Conservation (phyloP, 257 asterid species). For the Mitragyna speciosa region DNA sequence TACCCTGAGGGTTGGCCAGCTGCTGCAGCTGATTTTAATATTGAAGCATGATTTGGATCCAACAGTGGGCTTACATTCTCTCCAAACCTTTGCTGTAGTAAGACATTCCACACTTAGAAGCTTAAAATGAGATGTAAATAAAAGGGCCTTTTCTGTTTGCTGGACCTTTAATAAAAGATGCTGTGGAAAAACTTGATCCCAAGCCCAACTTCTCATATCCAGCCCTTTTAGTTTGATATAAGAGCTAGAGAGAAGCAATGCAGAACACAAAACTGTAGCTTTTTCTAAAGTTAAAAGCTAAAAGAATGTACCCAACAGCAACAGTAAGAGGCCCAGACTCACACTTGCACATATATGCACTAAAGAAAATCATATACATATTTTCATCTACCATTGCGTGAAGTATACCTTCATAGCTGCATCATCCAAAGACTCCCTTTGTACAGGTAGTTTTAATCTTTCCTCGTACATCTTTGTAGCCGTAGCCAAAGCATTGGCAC, state of each 20-base stretch:
- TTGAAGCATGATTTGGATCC: slow-evolving; percentile 87
- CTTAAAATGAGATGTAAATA: neutral
- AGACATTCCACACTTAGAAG: slow-evolving; percentile 21
- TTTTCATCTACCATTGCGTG: neutral
- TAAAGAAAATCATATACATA: neutral
- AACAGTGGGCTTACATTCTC: slow-evolving; percentile 73
- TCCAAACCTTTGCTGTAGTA: slow-evolving; percentile 82
- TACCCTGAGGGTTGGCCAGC: slow-evolving; percentile 93
- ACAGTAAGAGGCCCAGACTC: neutral
- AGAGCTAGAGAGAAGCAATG: neutral
- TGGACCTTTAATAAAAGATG: neutral
- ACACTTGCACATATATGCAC: neutral
- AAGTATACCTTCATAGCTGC: slow-evolving; percentile 73
- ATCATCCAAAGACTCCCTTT: slow-evolving; percentile 88
- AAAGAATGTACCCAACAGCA: slow-evolving; percentile 5
- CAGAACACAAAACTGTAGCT: neutral
- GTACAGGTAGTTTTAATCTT: slow-evolving; percentile 70
- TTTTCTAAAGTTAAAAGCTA: neutral
- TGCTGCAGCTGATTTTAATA: slow-evolving; percentile 81
- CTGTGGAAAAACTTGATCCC: neutral
- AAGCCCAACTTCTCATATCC: neutral
- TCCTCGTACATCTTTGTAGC: slow-evolving; percentile 94
- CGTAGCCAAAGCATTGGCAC: slow-evolving; percentile 79
- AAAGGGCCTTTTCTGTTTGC: neutral
- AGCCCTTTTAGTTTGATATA: neutral